A percentile compares a stretch with the other conserved stretches of the same genome.
Conservation (phyloP, 129 eudicot species). For the Dittrichia graveolens region DNA sequence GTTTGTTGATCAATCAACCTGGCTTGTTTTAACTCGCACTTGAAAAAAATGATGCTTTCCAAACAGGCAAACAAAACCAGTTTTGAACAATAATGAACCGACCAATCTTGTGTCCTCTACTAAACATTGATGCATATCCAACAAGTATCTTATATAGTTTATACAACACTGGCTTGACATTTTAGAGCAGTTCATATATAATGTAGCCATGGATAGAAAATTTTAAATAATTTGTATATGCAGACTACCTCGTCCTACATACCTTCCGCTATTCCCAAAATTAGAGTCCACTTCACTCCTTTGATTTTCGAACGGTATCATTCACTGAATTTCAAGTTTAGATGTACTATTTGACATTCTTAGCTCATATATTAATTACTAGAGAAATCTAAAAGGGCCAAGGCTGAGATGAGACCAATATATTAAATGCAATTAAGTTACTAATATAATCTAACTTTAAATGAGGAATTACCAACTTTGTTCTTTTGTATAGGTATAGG, state of each 20-base stretch:
- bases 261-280: not conserved
- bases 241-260: not conserved
- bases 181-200: not conserved
- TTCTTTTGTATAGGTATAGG: constrained; percentile 44
- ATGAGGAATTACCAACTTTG: not conserved
- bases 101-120: not conserved
- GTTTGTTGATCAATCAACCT: not conserved
- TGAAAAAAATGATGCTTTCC: not conserved
- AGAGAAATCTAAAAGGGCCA: too few relatives aligned
- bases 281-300: not conserved
- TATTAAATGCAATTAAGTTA: too few relatives aligned
- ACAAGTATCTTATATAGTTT: not conserved
- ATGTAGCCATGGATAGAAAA: not conserved
- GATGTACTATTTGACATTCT: not conserved
- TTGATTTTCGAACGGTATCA: not conserved
- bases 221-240: not conserved
- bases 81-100: not conserved
- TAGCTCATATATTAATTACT: not conserved
- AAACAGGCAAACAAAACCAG: not conserved
- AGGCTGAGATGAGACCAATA: too few relatives aligned
- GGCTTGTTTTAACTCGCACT: not conserved
- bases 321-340: not conserved
- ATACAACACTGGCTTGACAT: not conserved
- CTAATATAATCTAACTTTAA: too few relatives aligned
- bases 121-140: not conserved